Base-by-base conservation (phyloP, 1,284 basidiomycete species). In the Puccinia polysora region DNA sequence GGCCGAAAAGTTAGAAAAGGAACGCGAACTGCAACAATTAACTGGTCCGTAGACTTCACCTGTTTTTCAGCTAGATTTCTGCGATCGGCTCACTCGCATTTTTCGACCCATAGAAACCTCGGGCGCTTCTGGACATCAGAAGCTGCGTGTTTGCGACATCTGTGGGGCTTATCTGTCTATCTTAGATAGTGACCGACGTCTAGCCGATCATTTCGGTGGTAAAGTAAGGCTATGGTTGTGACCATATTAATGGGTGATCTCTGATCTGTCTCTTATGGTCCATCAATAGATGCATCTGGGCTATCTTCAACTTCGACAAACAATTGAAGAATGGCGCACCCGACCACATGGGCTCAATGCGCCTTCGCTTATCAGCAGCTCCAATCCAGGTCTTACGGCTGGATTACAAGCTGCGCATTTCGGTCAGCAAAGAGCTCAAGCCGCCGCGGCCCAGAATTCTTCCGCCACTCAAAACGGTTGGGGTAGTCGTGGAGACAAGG, bases 141-240 rank as follows among this genome's bases (percentile, higher is more conserved):
- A 98, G 82, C 84, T 99, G 77, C 88, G 96, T 75, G 96, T 99
- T 30, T 98, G 96, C 83, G 96, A 99, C 82, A 94, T 97, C 47
- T 99, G 96, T 81, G 96, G 96, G 78, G 96, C 96, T 23, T 98
- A 98, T 83, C 84, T 99, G 56, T 96, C 91, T 38, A 91, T 98
- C 34, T 85, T 98, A 73, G 96, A 99, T 82, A 97, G 94, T 74
- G 96, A 99, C 83, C 88, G 96, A 80, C 91, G 96, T 80, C 84
- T 99, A 75, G 96, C 96, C 63, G 96, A 99, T 83, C 96, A 99
- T 81, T 99, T 99, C 82, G 96, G 96, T 82, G 96, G 96, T 77
- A 98, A 98, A 84, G 93, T 91, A 77, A 79, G 86, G 77, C 18
- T 12, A 18, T 32, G 23, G 15, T 34, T 53, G 10, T 47, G 40